Percentiles rank a stretch among this genome's conserved stretches.
These are phyloP conservation scores for Triangularia setosa DNA, from an alignment of 2,329 filamentous ascomycete genomes.

Conservation along the genomic window DNA sequence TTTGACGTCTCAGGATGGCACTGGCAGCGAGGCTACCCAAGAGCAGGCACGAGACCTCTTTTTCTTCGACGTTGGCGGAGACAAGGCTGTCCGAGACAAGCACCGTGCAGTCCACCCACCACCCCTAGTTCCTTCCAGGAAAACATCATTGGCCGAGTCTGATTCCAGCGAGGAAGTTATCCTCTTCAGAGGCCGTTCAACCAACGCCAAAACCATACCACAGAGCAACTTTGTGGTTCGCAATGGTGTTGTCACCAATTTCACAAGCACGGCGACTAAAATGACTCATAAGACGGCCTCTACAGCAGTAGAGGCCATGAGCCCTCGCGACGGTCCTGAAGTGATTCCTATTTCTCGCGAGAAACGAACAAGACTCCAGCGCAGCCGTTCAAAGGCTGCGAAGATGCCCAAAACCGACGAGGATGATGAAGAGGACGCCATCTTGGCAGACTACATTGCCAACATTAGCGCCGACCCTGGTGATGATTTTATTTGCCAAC, in stretches of 20 bases:
- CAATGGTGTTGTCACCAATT: background rate
- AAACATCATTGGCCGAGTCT: conserved; percentile 24
- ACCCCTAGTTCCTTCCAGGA: conserved; percentile 18
- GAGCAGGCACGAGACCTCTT: conserved; percentile 26
- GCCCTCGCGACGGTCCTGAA: background rate
- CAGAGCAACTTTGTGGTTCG: background rate
- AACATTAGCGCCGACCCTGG: conserved; percentile 53
- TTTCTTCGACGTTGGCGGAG: conserved; percentile 37
- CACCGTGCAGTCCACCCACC: conserved; percentile 7
- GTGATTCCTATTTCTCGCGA: background rate
- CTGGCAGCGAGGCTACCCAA: background rate
- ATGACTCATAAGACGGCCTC: background rate
- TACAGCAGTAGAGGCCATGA: background rate
- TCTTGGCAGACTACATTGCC: conserved; percentile 66
- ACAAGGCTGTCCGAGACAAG: conserved; percentile 22
- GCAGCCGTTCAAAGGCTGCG: background rate
- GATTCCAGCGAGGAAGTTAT: conserved; percentile 72
- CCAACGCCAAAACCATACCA: conserved; percentile 6
- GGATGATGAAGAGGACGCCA: conserved; percentile 47
- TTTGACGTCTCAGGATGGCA: background rate
- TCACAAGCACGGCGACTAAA: background rate
- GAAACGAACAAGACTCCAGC: conserved; percentile 5
- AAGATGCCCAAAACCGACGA: conserved; percentile 6
- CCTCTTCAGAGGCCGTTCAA: conserved; percentile 48
- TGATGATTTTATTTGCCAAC: conserved; percentile 21